These are phyloP conservation scores for Colletotrichum gloeosporioides DNA, from an alignment of 2,329 filamentous ascomycete species.

Conservation along the genomic window DNA sequence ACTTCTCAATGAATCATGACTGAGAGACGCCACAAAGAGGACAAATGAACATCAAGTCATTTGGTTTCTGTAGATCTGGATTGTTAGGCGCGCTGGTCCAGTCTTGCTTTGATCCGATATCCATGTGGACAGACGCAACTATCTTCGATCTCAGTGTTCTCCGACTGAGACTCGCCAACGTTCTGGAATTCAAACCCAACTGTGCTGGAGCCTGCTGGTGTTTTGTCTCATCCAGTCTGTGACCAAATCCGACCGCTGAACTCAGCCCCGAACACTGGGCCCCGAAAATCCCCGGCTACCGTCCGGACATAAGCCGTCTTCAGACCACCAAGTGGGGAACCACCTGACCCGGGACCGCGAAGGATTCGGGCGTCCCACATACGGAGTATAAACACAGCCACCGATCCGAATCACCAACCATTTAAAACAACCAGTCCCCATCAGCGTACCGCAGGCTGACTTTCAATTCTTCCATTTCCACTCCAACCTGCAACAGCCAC, in stretches of 20 bases:
- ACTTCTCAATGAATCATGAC: neutral
- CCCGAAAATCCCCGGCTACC: neutral
- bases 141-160: neutral
- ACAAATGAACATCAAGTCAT: rapidly evolving
- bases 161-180: neutral
- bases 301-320: neutral
- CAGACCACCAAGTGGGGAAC: neutral
- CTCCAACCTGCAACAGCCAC: neutral
- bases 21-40: neutral
- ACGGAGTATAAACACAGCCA: neutral
- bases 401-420: neutral
- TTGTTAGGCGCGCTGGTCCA: neutral
- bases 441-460: neutral
- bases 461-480: neutral
- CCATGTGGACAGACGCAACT: rapidly evolving
- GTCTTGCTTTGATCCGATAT: neutral
- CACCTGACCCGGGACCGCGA: neutral
- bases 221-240: neutral
- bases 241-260: neutral
- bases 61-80: neutral
- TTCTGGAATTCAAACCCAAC: neutral
- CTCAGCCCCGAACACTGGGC: neutral
- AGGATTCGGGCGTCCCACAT: neutral
- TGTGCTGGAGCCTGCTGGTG: neutral
- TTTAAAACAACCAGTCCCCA: neutral